A percentile compares a stretch with the other conserved stretches of the same genome.
These are phyloP conservation scores for Boletus mariae DNA, from an alignment of 1,284 basidiomycete genomes.

Conservation along the genomic window DNA sequence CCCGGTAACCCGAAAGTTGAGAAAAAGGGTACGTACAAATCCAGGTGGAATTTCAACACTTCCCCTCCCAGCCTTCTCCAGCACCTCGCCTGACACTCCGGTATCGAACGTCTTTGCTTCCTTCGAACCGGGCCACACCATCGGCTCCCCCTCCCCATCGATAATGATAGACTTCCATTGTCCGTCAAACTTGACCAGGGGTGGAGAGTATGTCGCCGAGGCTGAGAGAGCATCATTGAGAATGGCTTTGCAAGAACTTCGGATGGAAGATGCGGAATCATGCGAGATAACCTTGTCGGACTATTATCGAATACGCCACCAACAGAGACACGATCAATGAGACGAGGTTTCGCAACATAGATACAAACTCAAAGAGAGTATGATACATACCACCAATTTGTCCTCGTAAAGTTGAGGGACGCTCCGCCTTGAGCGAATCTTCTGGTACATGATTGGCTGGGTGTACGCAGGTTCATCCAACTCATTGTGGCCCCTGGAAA, in stretches of 20 bases:
- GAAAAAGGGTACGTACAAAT: conserved; percentile 55
- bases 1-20: background rate
- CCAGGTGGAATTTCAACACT: conserved; percentile 69
- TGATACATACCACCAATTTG: conserved; percentile 58
- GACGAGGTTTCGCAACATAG: background rate
- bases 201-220: conserved; percentile 47
- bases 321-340: background rate
- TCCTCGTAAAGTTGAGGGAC: conserved; percentile 83
- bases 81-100: conserved; percentile 51
- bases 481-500: conserved; percentile 77
- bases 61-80: conserved; percentile 60
- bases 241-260: conserved; percentile 53
- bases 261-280: conserved; percentile 47
- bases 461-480: conserved; percentile 90
- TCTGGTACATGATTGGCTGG: conserved; percentile 85
- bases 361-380: background rate
- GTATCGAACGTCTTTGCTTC: conserved; percentile 64
- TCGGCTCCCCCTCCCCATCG: conserved; percentile 29
- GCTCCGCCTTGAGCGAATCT: conserved; percentile 71
- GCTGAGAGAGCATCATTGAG: conserved; percentile 59
- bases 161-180: conserved; percentile 50
- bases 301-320: conserved; percentile 33
- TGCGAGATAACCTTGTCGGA: conserved; percentile 52
- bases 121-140: conserved; percentile 67
- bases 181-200: conserved; percentile 52